phyloP scores from a whole-genome alignment of 2,329 filamentous ascomycete genomes.

The Coleophoma eucalyptorum region DNA sequence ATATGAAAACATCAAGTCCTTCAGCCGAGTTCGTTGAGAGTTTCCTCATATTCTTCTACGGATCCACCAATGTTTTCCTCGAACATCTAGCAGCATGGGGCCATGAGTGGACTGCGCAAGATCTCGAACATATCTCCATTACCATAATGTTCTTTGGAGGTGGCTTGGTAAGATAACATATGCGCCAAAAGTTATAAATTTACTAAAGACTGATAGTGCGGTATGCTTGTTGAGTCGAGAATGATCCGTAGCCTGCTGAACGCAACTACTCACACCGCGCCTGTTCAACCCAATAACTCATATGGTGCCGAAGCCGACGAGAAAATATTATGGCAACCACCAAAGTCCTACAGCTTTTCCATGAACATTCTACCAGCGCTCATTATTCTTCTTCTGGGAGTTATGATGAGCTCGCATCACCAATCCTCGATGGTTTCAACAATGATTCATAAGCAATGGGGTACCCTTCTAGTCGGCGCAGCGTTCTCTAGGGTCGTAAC shows the following conservation, averaged over 20 bases:
- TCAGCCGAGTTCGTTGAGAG: constrained; percentile 90
- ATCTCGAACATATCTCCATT: constrained; percentile 90
- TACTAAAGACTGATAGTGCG: constrained; percentile 45
- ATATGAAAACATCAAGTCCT: constrained; percentile 54
- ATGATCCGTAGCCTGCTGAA: constrained; percentile 65
- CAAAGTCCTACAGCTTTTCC: constrained; percentile 68
- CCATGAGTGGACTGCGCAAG: constrained; percentile 67
- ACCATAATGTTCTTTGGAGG: constrained; percentile 92
- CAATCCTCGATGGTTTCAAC: constrained; percentile 71
- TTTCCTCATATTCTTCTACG: constrained; percentile 85
- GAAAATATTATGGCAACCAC: constrained; percentile 38
- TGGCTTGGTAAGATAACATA: constrained; percentile 61
- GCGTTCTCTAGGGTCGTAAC: constrained; percentile 74
- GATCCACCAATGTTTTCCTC: constrained; percentile 84
- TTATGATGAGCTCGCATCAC: constrained; percentile 95
- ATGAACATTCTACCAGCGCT: constrained; percentile 86
- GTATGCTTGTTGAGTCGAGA: constrained; percentile 81
- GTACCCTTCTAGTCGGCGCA: constrained; percentile 76
- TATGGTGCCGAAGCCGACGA: too few species aligned
- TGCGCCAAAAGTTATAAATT: background rate
- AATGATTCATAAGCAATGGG: constrained; percentile 95
- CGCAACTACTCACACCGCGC: constrained; percentile 29
- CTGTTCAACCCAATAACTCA: too few species aligned
- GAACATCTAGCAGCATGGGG: constrained; percentile 80
- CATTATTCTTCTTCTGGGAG: constrained; percentile 79